Evolutionary conservation across 345 rosid genomes (phyloP), one percentile per base, ranked within the genome.

Genomic region (Eutrema japonicum): DNA sequence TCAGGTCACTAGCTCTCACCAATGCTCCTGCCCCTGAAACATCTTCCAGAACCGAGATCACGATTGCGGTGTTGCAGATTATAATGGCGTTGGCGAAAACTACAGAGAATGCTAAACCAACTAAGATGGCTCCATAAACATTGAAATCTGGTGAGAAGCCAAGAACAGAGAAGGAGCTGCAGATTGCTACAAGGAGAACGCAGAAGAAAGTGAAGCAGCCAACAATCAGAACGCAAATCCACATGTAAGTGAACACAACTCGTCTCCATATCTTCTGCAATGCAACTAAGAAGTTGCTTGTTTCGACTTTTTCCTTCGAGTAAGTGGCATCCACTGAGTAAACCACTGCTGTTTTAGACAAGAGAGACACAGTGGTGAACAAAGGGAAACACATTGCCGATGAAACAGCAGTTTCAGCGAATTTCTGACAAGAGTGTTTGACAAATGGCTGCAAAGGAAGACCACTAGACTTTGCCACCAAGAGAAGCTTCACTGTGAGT

Each of bases 251-350:
- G 18, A 50, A 71, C 4, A 85, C 66, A 43, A 88, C 78, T 82
- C 86, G 82, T 75, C 71, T 87, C 97, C 97, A 93, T 3, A 88
- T 71, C 75, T 80, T 91, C 12, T 70, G 48, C 6, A 83, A 58
- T 2, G 85, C 59, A 38, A 41, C 83, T 8, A 77, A 75, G 57
- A 93, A 86, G 82, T 85, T 86, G 2, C 76, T 81, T 0, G 78
- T 37, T 33, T 84, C 89, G 2, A 78, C 88, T 35, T 51, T 66
- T 57, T 81, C 84, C 81, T 78, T 91, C 4, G 85, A 81, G 73
- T 89, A 91, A 72, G 97, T 89, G 38, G 85, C 83, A 49, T 89
- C 87, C 12, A 93, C 98, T 2, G 92, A 86, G 86, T 88, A 88
- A 64, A 85, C 81, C 56, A 91, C 89, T 0, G 94, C 91, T 2